These are phyloP conservation scores for Umbelopsis isabellina DNA, from an alignment of 192 early-diverging fungal species.

Conservation along the genomic window DNA sequence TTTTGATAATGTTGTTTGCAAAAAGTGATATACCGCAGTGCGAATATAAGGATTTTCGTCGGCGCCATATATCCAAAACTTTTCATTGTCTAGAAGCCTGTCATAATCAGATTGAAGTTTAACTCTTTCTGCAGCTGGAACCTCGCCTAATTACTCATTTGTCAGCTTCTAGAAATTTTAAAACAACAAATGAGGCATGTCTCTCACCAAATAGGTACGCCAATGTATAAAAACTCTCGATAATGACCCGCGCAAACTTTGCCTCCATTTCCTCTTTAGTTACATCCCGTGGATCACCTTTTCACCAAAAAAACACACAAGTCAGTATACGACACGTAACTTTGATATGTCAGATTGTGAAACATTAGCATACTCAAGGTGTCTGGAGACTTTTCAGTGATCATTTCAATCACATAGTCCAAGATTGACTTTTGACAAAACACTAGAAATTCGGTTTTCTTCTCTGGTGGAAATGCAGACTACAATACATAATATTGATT, in stretches of 20 bases:
- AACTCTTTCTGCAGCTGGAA: constrained; percentile 27
- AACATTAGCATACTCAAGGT: constrained; percentile 63
- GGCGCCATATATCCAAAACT: constrained; percentile 57
- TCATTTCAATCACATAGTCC: constrained; percentile 65
- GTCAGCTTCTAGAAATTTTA: not conserved
- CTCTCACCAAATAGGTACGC: constrained; percentile 53
- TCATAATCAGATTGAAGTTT: constrained; percentile 42
- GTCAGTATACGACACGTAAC: no score
- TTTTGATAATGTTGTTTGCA: constrained; percentile 52
- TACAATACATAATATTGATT: constrained; percentile 44
- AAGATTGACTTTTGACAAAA: constrained; percentile 81
- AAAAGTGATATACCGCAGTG: constrained; percentile 59
- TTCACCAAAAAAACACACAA: not conserved
- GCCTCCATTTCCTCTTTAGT: constrained; percentile 75
- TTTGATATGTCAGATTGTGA: no score
- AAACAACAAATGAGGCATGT: not conserved
- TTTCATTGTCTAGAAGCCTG: constrained; percentile 51
- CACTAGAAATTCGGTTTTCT: constrained; percentile 71
- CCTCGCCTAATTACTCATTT: not conserved
- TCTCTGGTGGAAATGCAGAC: constrained; percentile 80
- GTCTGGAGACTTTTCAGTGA: constrained; percentile 79
- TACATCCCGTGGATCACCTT: constrained; percentile 74
- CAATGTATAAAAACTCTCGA: constrained; percentile 62
- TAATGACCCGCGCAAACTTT: constrained; percentile 69
- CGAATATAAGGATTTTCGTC: constrained; percentile 57